Conservation (phyloP, 345 rosid species). For the Punica granatum region DNA sequence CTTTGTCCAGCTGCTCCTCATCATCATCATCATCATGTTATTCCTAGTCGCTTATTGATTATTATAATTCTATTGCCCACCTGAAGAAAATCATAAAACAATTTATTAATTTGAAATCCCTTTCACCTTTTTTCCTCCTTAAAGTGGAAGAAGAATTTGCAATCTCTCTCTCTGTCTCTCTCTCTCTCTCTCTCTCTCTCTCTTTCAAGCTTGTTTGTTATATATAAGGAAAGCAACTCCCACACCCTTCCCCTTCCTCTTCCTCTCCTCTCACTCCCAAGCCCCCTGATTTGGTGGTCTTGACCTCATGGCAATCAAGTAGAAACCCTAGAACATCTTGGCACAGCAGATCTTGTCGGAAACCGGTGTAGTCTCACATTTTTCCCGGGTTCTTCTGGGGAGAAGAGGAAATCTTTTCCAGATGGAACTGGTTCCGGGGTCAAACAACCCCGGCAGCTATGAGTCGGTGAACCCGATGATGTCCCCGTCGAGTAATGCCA, state of each 20-base stretch:
- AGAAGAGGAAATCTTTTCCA: too few species aligned
- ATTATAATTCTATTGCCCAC: neutral
- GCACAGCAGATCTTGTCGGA: too few species aligned
- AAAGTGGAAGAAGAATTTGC: too few species aligned
- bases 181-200: too few species aligned
- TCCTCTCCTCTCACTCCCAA: constrained; percentile 1
- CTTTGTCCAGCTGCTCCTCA: neutral
- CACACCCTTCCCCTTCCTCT: constrained; percentile 6
- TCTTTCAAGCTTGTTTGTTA: constrained; percentile 11
- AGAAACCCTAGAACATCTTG: neutral
- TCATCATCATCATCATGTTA: neutral
- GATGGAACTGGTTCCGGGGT: constrained; percentile 12
- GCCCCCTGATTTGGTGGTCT: neutral
- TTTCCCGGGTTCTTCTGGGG: too few species aligned
- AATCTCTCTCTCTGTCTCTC: too few species aligned
- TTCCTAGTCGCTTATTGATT: neutral
- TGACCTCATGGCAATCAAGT: neutral
- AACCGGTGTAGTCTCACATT: too few species aligned
- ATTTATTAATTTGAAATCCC: neutral
- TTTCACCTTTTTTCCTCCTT: neutral
- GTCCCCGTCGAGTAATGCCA: constrained; percentile 2
- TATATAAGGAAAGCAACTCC: constrained; percentile 6
- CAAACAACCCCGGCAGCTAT: constrained; percentile 9
- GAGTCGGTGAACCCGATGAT: neutral
- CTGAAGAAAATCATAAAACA: neutral